Conservation (phyloP, 495 filamentous ascomycete genomes). For the Penicillium paxilli region DNA sequence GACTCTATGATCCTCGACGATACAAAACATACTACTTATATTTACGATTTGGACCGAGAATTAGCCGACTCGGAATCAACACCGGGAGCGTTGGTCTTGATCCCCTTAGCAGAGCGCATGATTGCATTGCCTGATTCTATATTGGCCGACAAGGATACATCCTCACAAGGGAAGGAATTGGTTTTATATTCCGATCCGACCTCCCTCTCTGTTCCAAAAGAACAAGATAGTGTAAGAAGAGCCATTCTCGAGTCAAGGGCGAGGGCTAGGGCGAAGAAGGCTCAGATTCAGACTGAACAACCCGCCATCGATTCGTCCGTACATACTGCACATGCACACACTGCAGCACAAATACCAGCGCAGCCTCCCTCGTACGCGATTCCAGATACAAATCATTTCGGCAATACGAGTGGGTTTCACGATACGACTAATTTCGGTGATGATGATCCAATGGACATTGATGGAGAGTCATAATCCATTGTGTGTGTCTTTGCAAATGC, state of each 20-base stretch:
- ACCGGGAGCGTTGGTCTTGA: slow-evolving; percentile 63
- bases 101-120: slow-evolving; percentile 79
- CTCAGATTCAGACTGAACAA: neutral
- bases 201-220: slow-evolving; percentile 72
- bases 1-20: slow-evolving; percentile 87
- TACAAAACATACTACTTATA: slow-evolving; percentile 82
- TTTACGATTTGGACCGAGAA: slow-evolving; percentile 87
- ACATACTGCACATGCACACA: neutral
- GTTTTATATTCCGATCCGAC: slow-evolving; percentile 78
- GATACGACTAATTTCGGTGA: neutral
- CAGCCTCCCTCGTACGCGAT: neutral
- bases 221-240: slow-evolving; percentile 76
- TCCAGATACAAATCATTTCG: too few species aligned
- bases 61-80: slow-evolving; percentile 62
- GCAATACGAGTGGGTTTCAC: too few species aligned
- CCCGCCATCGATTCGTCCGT: too few species aligned
- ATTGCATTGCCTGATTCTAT: slow-evolving; percentile 68
- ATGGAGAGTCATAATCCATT: neutral
- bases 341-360: neutral
- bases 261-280: slow-evolving; percentile 40
- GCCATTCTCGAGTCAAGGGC: slow-evolving; percentile 82
- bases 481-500: too few species aligned
- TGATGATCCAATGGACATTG: slow-evolving; percentile 18
- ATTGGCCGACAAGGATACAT: slow-evolving; percentile 50
- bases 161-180: slow-evolving; percentile 57